Base-by-base conservation (phyloP, 371 early-diverging fungal genomes). In the Syncephalastrum contaminatum region DNA sequence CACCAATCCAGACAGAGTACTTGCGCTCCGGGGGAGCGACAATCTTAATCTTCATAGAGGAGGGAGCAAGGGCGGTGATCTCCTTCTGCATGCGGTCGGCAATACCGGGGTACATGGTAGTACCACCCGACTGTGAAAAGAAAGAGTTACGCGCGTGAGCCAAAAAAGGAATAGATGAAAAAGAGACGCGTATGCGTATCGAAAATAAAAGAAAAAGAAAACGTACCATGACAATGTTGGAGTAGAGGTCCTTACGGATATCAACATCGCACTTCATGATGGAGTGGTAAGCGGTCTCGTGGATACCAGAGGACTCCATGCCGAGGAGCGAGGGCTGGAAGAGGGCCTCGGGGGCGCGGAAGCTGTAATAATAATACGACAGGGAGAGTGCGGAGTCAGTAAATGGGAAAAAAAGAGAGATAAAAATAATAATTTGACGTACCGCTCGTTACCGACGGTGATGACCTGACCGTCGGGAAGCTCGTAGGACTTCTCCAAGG, bases 1-100 rank as follows among this genome's bases (percentile, higher is more conserved):
- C 99, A 87, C 99, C 99, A 75, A 99, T 99, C 99, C 99, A 99
- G 79, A 99, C 99, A 69, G 98, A 96, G 94, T 99, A 99, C 85
- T 99, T 99, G 77, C 99, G 92, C 83, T 99, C 99, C 54, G 99
- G 99, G 51, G 99, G 99, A 63, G 99, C 97, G 64, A 99, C 96
- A 72, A 99, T 97, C 92, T 97, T 96, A 86, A 99, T 93, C 90
- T 96, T 96, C 93, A 98, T 98, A 70, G 94, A 91, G 65, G 96
- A 91, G 47, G 99, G 97, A 43, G 99, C 99, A 62, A 99, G 82
- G 46, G 94, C 91, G 59, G 95, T 92, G 75, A 99, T 93, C 82
- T 99, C 99, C 80, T 95, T 94, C 77, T 96, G 94, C 88, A 99
- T 93, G 70, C 99, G 91, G 75, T 96, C 97, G 60, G 94, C 92